Base-by-base conservation (phyloP, 768 basidiomycete species). In the Suillus luteus region DNA sequence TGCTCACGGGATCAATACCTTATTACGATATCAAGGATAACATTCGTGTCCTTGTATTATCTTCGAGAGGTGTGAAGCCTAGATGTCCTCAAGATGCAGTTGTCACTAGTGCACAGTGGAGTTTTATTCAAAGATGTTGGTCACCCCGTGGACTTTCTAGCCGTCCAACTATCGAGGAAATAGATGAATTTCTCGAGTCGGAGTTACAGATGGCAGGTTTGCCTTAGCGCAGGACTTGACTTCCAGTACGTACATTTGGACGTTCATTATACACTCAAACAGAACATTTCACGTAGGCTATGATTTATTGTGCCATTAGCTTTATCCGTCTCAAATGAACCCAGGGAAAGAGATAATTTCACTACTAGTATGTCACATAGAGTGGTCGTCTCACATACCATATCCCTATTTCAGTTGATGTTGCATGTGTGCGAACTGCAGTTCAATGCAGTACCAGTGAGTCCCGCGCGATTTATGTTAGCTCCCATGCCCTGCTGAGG, bases 81-180 rank as follows among this genome's bases (percentile, higher is more conserved):
- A 27, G 3, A 54, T 55, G 59, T 22, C 59, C 63, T 14, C 15
- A 1, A 7, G 38, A n/a, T 35, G 10, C 40, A 1, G 24, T 22
- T 35, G 35, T 64, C 43, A 60, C 62, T 1, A 55, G 60, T 10
- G n/a, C 14, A 35, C 58, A 54, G 10, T 66, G 59, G 63, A 12
- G 33, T n/a, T 60, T 60, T 24, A 60, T 66, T 31, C 41, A 64
- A 27, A 17, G 57, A 41, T 66, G 65, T 11, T 66, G 65, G 65
- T 44, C 48, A 7, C 40, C 52, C 14, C 11, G 22, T 12, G 61
- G 19, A 41, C 19, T 22, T 55, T 1, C 11, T 3, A 19, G 41
- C 12, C 65, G 65, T 38, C 59, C 63, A 0, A 54, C 65, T 19
- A 40, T 48, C 11, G 51, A 55, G 17, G 62, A 64, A 44, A 46